Evolutionary conservation across 2,329 filamentous ascomycete genomes (phyloP).

Genomic region (Neocucurbitaria cava): DNA sequence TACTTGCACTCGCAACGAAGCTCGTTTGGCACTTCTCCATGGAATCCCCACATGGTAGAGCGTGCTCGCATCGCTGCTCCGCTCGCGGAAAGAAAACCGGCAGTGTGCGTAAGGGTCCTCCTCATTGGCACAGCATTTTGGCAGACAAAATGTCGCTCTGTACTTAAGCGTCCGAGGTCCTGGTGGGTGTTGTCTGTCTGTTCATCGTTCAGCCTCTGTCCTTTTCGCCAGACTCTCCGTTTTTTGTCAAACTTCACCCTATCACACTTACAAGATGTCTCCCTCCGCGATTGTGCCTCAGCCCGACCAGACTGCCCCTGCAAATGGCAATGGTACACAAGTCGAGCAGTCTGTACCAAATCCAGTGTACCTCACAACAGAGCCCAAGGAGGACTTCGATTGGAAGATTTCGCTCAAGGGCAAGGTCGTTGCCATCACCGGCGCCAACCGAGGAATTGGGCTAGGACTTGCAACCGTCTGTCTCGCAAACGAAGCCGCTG

Average conservation of each 20-base stretch:
- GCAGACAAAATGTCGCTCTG: constrained; percentile 12
- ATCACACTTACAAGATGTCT: constrained; percentile 29
- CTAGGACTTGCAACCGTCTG: constrained; percentile 57
- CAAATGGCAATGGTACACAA: constrained; percentile 24
- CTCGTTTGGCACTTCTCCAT: not conserved
- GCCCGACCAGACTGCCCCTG: constrained; percentile 18
- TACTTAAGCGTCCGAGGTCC: constrained; percentile 31
- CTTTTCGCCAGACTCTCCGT: constrained; percentile 20
- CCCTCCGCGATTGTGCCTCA: constrained; percentile 35
- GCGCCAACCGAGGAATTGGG: constrained; percentile 48
- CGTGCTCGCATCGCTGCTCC: constrained; percentile 3
- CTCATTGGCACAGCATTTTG: constrained; percentile 17
- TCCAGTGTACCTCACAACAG: constrained; percentile 50
- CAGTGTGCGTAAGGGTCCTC: constrained; percentile 3
- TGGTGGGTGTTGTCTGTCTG: constrained; percentile 5
- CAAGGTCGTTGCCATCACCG: constrained; percentile 50
- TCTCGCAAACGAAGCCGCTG: constrained; percentile 55
- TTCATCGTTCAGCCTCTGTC: constrained; percentile 3
- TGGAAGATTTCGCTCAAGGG: constrained; percentile 55
- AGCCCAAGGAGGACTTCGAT: constrained; percentile 53
- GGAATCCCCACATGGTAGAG: constrained; percentile 3
- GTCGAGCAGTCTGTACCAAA: constrained; percentile 35
- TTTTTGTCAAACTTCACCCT: not conserved
- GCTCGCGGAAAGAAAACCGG: constrained; percentile 3
- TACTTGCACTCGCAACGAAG: constrained; percentile 27